phyloP scores from a whole-genome alignment of 257 asterid genomes.

The Solanum sejunctum region DNA sequence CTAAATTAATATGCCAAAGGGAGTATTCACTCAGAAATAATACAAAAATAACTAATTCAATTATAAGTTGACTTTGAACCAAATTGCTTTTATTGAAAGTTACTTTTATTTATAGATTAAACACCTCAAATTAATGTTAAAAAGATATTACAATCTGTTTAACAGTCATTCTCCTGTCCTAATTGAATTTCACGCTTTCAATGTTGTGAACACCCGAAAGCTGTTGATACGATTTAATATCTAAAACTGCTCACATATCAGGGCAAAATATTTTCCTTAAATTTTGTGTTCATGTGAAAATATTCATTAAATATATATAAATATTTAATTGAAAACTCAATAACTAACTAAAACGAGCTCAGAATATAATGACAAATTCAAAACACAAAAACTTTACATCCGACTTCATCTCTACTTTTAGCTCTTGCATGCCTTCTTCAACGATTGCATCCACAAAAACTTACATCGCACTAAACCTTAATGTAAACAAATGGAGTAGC shows the following conservation, averaged over 20 bases:
- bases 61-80: too few species aligned
- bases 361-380: too few species aligned
- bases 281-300: neutral
- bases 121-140: too few species aligned
- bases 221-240: too few species aligned
- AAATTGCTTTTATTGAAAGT: too few species aligned
- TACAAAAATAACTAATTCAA: too few species aligned
- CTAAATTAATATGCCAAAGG: too few species aligned
- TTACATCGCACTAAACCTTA: neutral
- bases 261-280: neutral
- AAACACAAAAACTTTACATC: neutral
- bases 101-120: too few species aligned
- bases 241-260: neutral
- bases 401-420: neutral
- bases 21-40: too few species aligned
- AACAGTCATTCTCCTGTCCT: neutral
- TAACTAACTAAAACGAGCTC: neutral
- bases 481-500: neutral
- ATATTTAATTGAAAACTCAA: too few species aligned
- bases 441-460: neutral
- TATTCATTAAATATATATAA: neutral
- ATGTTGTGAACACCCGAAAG: too few species aligned
- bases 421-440: neutral
- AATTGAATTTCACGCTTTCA: neutral
- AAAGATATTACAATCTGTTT: too few species aligned